Evolutionary conservation across 164 flowering plant genomes (phyloP), one percentile per base, ranked within the genome.

Genomic region (Vitis vinifera): DNA sequence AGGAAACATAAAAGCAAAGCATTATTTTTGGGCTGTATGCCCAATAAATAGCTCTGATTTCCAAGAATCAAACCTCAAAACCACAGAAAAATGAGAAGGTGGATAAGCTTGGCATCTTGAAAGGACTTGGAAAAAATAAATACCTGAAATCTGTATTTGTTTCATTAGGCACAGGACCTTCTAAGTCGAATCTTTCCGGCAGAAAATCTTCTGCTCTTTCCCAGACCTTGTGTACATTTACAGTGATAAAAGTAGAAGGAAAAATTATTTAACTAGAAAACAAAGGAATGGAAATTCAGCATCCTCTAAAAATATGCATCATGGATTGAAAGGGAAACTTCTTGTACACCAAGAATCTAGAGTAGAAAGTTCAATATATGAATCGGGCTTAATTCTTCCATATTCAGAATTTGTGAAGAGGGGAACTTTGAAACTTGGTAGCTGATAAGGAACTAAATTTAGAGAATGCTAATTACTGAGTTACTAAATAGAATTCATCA

Each of bases 141-240:
- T 65, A 90, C 99, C 91, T 91, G 85, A 77, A 95, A 78, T 93
- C 94, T 17, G 97, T 91, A 71, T 91, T 95, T 59, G 93, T 73
- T 79, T 95, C 99, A 79, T 95, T 92, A 49, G 99, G 98, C 63
- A 91, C 63, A 10, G 97, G 88, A n/a, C 88, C 85, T 15, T 88
- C 91, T 78, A 89, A 72, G 69, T 89, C 88, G 65, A 89, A 92
- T 75, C 97, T 85, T 77, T 95, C 97, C 0, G 99, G 99, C 55
- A 86, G 67, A 75, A 92, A 92, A 49, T 91, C 97, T 69, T 91
- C 96, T 63, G 98, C 95, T 74, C 87, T 87, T 47, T 92, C 98
- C 98, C 99, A 92, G 27, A 94, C 97, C 99, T 92, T 71, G 67
- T 71, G 66, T 52, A 71, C 17, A 67, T 50, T 29, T 9, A 79